Conservation (phyloP, 352 stramenopile species). For the Globisporangium megalacanthum region DNA sequence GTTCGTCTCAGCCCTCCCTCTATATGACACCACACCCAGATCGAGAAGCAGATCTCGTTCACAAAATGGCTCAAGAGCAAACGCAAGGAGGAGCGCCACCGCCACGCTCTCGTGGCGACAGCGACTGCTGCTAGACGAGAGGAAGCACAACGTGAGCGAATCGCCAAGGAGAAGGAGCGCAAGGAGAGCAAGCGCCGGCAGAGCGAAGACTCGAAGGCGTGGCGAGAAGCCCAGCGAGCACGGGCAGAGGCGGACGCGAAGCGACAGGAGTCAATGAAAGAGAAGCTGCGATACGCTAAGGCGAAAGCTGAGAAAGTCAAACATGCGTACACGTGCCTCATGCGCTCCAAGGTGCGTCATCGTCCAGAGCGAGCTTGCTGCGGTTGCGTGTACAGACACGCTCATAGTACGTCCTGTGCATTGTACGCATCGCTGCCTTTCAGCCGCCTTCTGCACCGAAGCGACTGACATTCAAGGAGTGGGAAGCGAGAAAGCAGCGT, state of each 20-base stretch:
- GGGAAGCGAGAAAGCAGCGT: constrained; percentile 10
- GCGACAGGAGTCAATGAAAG: constrained; percentile 1
- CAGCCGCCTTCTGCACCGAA: not conserved
- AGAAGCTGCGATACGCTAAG: not conserved
- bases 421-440: not conserved
- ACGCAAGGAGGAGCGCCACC: constrained; percentile 2
- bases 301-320: constrained; percentile 9
- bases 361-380: not conserved
- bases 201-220: constrained; percentile 2
- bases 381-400: not conserved
- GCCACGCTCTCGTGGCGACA: not conserved
- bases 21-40: constrained; percentile 15
- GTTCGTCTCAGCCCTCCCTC: too few relatives aligned
- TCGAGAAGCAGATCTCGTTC: constrained; percentile 41
- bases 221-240: constrained; percentile 1
- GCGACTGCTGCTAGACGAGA: constrained; percentile 13
- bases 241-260: constrained; percentile 1
- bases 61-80: constrained; percentile 40
- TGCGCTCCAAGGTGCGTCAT: constrained; percentile 1
- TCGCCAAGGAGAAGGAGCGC: constrained; percentile 15
- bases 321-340: constrained; percentile 3
- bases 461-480: constrained; percentile 11
- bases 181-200: constrained; percentile 15
- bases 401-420: not conserved
- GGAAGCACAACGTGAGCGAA: constrained; percentile 2